A percentile compares a stretch with the other conserved stretches of the same genome.
These are phyloP conservation scores for Cylindrotheca fusiformis DNA, from an alignment of 108 stramenopile species.

Conservation along the genomic window DNA sequence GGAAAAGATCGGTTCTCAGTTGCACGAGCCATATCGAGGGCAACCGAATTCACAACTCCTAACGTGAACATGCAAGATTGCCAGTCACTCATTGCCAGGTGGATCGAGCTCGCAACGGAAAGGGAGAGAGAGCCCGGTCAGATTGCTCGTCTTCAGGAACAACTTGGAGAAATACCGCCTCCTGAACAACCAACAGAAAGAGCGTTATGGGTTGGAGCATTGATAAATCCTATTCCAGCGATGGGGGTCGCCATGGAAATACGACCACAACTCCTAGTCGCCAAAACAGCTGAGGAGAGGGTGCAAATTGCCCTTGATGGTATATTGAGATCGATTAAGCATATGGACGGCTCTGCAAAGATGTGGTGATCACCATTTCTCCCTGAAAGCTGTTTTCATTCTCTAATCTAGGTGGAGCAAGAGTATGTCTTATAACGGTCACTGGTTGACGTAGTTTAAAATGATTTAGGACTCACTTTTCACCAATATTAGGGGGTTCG, in stretches of 20 bases:
- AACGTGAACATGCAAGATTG: constrained; percentile 45
- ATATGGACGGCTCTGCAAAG: constrained; percentile 56
- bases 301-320: constrained; percentile 61
- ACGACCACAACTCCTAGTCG: constrained; percentile 52
- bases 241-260: constrained; percentile 80
- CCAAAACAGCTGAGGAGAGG: constrained; percentile 58
- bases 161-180: constrained; percentile 64
- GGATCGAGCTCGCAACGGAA: constrained; percentile 64
- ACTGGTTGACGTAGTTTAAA: too few relatives aligned
- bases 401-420: too few relatives aligned
- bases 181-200: constrained; percentile 59
- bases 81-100: constrained; percentile 51
- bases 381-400: too few relatives aligned
- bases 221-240: constrained; percentile 74
- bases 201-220: constrained; percentile 77
- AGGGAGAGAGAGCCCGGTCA: constrained; percentile 57
- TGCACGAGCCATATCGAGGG: constrained; percentile 51
- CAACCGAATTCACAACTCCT: constrained; percentile 50
- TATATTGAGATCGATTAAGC: constrained; percentile 48
- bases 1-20: constrained; percentile 43
- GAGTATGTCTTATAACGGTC: too few relatives aligned
- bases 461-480: too few relatives aligned
- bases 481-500: too few relatives aligned
- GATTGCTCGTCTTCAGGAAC: constrained; percentile 44
- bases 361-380: too few relatives aligned